Percentiles rank a stretch among this genome's conserved stretches.
Conservation (phyloP, 805 yeast species). For the Komagataella kurtzmanii region DNA sequence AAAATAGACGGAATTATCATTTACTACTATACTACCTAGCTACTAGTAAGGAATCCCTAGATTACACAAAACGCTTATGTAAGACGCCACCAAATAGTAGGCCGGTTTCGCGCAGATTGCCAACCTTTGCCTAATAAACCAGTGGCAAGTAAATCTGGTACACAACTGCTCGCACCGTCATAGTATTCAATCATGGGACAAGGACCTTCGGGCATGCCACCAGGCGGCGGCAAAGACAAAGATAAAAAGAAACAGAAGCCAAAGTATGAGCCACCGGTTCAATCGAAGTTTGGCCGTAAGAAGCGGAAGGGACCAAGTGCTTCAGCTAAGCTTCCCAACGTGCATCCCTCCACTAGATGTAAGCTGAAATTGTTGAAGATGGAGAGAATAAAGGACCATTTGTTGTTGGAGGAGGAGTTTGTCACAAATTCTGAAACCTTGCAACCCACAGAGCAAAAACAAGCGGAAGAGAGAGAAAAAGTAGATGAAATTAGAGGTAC, state of each 20-base stretch:
- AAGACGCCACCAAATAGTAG: not conserved
- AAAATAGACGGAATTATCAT: not conserved
- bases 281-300: conserved; percentile 85
- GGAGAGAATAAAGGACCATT: conserved; percentile 94
- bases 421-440: conserved; percentile 89
- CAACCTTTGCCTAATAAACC: conserved; percentile 11
- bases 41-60: too few species aligned
- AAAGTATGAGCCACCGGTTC: conserved; percentile 97
- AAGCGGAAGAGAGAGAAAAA: conserved; percentile 90
- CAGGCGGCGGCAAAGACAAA: conserved; percentile 13
- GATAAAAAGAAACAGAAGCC: conserved; percentile 70
- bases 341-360: conserved; percentile 88
- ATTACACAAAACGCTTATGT: not conserved
- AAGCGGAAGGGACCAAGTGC: conserved; percentile 89
- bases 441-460: conserved; percentile 93
- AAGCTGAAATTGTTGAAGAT: conserved; percentile 80
- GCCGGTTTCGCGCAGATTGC: not conserved
- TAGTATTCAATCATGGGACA: conserved; percentile 14
- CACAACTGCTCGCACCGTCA: not conserved
- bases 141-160: conserved; percentile 16
- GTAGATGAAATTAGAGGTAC: conserved; percentile 92
- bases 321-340: conserved; percentile 71
- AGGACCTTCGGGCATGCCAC: conserved; percentile 9
- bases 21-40: not conserved
- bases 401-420: conserved; percentile 88